These are phyloP conservation scores for Aspergillus pseudoviridinutans DNA, from an alignment of 2,329 filamentous ascomycete genomes.

Conservation along the genomic window DNA sequence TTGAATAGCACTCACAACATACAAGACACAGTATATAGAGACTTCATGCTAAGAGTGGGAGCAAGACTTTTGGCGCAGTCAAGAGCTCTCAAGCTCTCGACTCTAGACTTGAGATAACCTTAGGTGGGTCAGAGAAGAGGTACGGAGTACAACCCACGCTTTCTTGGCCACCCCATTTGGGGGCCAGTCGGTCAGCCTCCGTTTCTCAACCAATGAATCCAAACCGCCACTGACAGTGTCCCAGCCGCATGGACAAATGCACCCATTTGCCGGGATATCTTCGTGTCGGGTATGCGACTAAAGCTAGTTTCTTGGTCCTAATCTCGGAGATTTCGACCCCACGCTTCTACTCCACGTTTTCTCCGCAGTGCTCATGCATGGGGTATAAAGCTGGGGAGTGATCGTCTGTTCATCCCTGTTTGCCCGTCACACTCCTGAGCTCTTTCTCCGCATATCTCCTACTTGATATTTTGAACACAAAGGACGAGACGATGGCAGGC, in stretches of 20 bases:
- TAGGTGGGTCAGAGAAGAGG: background rate
- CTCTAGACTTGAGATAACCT: background rate
- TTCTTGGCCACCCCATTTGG: background rate
- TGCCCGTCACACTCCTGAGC: background rate
- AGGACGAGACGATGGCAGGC: constrained; percentile 31
- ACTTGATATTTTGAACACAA: background rate
- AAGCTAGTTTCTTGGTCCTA: background rate
- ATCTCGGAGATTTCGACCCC: background rate
- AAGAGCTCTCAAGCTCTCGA: background rate
- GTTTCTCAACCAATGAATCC: background rate
- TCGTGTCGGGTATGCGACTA: background rate
- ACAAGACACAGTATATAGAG: background rate
- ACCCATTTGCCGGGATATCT: background rate
- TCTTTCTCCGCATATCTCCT: background rate
- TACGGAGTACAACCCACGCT: background rate
- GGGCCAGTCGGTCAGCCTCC: background rate
- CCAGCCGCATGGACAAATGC: background rate
- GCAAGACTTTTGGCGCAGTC: background rate
- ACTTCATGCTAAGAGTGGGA: background rate
- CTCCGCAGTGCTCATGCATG: background rate
- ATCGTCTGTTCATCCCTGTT: background rate
- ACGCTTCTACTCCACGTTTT: background rate
- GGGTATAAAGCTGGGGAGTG: background rate
- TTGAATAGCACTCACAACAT: background rate
- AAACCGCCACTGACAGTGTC: background rate